Evolutionary conservation across 371 early-diverging fungal species (phyloP), one percentile per base, ranked within the genome.

Genomic region (Nematocida minor): DNA sequence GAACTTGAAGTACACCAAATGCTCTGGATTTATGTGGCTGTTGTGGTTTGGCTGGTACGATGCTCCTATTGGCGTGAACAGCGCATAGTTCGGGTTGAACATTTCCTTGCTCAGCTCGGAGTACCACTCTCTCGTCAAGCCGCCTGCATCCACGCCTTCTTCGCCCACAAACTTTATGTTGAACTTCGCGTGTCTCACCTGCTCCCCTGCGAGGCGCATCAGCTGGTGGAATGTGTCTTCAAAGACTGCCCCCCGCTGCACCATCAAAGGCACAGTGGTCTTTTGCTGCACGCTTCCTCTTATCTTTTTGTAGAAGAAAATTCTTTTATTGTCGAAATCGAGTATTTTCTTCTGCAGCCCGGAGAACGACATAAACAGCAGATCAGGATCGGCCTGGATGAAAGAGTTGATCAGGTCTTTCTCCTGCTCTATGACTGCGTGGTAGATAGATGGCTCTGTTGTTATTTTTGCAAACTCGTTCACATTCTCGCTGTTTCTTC

Each of bases 111-210:
- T 90, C 3, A 97, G 87, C 7, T 91, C 94, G 60, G 90, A 90
- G 88, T 93, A 95, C 95, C 96, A 97, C 86, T 97, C 98, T 69
- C 96, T 89, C 2, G 94, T 92, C 18, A 97, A 91, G 60, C 97
- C 97, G 40, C 97, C 97, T 31, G 91, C 94, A 88, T 97, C 97
- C 0, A 95, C 91, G 60, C 96, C 97, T 81, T 95, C 95, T 86
- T 97, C 97, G 25, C 92, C 92, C 69, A 90, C 87, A 86, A 97
- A 96, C 55, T 91, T 89, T 27, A 97, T 94, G 80, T 89, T 90
- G 47, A 97, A 87, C 82, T 92, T 94, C 66, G 92, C 67, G 16
- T 64, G 48, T 47, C 53, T 64, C 16, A 81, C 62, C 36, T 79
- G 70, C 54, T 70, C 62, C 9, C 55, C 62, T 16, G 66, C 40